phyloP scores from a whole-genome alignment of 305 asterid species.

The Coffea humblotiana region DNA sequence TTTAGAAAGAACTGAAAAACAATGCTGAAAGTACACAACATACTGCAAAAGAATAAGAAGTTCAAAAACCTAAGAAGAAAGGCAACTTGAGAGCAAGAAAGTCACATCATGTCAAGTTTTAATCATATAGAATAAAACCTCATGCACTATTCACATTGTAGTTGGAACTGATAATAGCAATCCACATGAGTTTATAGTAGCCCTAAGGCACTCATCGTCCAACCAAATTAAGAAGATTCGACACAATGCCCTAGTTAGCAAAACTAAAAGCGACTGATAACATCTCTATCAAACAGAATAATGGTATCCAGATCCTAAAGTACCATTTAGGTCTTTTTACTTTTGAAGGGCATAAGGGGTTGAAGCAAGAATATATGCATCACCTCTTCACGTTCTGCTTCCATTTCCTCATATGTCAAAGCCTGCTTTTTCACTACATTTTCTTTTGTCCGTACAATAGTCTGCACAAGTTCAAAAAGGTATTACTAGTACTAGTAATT shows the following conservation, averaged over 20 bases:
- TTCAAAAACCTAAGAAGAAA: not conserved
- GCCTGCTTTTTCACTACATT: slow-evolving; percentile 96
- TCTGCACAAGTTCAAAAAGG: slow-evolving; percentile 42
- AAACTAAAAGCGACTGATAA: not conserved
- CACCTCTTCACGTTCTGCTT: slow-evolving; percentile 98
- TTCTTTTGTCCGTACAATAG: slow-evolving; percentile 80
- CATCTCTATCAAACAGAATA: not conserved
- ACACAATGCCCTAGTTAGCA: not conserved
- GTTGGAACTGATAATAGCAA: not conserved
- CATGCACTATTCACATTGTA: not conserved
- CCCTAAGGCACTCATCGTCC: not conserved
- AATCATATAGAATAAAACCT: not conserved
- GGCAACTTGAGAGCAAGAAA: not conserved
- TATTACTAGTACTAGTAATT: not conserved
- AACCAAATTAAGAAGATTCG: not conserved
- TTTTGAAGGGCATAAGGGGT: slow-evolving; percentile 9
- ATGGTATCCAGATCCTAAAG: not conserved
- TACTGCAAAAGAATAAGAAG: not conserved
- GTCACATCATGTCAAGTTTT: not conserved
- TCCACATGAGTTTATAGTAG: not conserved
- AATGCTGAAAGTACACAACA: not conserved
- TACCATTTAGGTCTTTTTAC: not conserved
- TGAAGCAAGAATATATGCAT: slow-evolving; percentile 8
- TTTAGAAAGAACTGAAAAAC: not conserved
- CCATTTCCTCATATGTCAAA: slow-evolving; percentile 94